Evolutionary conservation across 2,329 filamentous ascomycete species (phyloP), one percentile per base, ranked within the genome.

Genomic region (Talaromyces sp.): DNA sequence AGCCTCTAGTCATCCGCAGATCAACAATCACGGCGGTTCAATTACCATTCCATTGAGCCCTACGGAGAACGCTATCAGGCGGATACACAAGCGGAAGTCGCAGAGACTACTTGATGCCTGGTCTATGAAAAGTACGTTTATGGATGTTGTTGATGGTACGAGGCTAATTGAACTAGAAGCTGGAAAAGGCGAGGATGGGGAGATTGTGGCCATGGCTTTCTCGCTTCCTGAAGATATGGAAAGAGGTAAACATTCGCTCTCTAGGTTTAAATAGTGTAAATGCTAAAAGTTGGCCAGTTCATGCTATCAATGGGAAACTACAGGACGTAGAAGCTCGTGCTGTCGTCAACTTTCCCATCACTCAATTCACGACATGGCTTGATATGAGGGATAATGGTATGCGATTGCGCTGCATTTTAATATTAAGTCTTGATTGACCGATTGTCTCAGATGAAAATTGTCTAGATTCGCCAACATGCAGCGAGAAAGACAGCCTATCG

Each of bases 121-220:
- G 71, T 71, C 71, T 3, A 64, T 69, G 9, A 69, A 70, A 60
- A 75, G 73, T 74, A 68, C 22, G 60, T 22, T 37, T 8, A 27
- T 4, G 5, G 9, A 37, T 48, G 14, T 27, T 45, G 5, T 14
- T 43, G 1, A 39, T 50, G 24, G 33, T 33, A 43, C 35, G 11
- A 14, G 16, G 11, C 60, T 66, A 50, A 63, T 62, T 24, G 8
- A 37, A 41, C 4, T 14, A 74, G 72, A 73, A 54, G 48, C 70
- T 9, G 68, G 68, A 13, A 71, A 73, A 22, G 61, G 71, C 31
- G 73, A 75, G 27, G 73, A 75, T 59, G 72, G 73, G 54, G 73
- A 75, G 62, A 52, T 75, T 4, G 62, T 75, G 11, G 73, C 73
- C 0, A 69, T 75, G 39, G 72, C 72, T 33, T 75, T 75, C 68